Evolutionary conservation across 176 grass and related monocot species (phyloP), one percentile per base, ranked within the genome.

Genomic region (Eremochloa ophiuroides): DNA sequence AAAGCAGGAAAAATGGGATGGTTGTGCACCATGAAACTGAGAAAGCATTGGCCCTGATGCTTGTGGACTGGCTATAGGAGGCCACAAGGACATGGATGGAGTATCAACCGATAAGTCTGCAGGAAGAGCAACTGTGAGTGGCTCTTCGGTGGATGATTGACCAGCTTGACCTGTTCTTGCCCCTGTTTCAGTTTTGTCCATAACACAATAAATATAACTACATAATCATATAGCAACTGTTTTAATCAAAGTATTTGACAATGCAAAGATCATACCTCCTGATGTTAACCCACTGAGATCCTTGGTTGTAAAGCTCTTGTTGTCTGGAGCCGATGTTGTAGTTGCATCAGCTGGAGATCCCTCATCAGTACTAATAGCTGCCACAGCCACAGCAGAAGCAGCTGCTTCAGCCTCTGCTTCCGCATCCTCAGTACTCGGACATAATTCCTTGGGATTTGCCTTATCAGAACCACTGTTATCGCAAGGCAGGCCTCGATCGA

Each of bases 101-200:
- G 96, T 95, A 81, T 98, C 96, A 40, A 98, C 90, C 31, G 93
- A 99, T 76, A 98, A 84, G 86, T 98, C 96, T 53, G 93, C 96
- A 70, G 96, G 96, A 60, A 98, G 96, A 78, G 96, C 93, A 74
- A 95, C 96, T 15, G 80, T 83, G 34, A 95, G 76, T 3, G 85
- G 85, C 66, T 95, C 93, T 89, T 93, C 93, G 17, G 80, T 61
- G 56, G 87, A 77, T 80, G 88, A 95, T 86, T 91, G 88, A 80
- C 67, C 89, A 69, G 78, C 83, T 73, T 86, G 83, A 66, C 73
- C 73, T 69, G 82, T 51, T 80, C 75, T 68, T 67, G 66, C 38
- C 25, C 79, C 83, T 86, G 73, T 34, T 67, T 78, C 56, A 89
- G 58, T 62, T 80, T 77, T 69, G 62, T 73, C 20, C 81, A 70